These are phyloP conservation scores for Citrus hindsii DNA, from an alignment of 345 rosid genomes.

Conservation along the genomic window DNA sequence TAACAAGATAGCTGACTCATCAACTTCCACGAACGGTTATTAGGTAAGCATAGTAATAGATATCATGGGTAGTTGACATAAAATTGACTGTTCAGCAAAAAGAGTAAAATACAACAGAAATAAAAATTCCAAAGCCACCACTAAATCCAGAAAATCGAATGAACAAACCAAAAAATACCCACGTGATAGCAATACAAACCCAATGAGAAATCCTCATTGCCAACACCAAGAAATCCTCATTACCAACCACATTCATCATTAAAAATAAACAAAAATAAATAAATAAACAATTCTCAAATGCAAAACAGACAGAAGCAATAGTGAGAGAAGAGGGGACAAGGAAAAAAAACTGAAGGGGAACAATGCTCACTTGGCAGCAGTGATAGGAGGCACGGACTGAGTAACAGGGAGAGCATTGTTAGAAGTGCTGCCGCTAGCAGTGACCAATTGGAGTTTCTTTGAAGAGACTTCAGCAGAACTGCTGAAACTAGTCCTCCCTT, in stretches of 20 bases:
- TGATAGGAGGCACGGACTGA: constrained; percentile 3
- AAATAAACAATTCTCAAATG: neutral
- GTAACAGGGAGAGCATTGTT: constrained; percentile 18
- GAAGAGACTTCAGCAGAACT: constrained; percentile 5
- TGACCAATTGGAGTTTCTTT: constrained; percentile 10
- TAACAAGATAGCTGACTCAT: neutral
- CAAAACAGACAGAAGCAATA: neutral
- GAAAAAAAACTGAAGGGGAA: neutral
- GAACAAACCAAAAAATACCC: neutral
- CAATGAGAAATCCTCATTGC: neutral
- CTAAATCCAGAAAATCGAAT: neutral
- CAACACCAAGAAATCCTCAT: neutral
- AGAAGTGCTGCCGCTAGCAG: constrained; percentile 11
- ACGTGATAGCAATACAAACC: neutral
- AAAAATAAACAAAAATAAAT: neutral
- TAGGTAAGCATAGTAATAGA: neutral
- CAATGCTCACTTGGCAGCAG: constrained; percentile 21
- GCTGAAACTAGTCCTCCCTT: neutral
- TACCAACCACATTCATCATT: neutral
- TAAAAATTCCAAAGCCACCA: neutral
- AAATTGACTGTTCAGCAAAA: neutral
- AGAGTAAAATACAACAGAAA: neutral
- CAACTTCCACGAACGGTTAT: neutral
- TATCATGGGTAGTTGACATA: neutral
- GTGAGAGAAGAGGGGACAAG: neutral